Conservation (phyloP, 129 eudicot species). For the Mikania micrantha region DNA sequence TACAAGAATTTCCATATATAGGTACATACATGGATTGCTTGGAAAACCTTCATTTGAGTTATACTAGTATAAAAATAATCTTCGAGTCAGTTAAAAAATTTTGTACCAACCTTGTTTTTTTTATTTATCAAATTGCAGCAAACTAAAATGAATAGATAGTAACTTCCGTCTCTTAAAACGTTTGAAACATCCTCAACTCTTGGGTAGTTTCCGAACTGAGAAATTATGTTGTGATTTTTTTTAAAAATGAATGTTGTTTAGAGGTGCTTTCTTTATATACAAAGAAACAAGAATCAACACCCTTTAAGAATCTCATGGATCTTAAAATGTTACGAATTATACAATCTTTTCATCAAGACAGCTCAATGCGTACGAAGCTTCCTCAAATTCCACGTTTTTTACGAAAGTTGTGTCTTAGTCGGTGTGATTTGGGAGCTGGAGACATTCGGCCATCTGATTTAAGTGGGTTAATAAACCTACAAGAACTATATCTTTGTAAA, state of each 20-base stretch:
- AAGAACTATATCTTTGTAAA: neutral
- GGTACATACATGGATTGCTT: neutral
- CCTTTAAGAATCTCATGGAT: too few relatives aligned
- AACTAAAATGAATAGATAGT: neutral
- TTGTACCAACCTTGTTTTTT: constrained; percentile 7
- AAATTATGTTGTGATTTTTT: neutral
- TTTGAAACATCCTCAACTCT: neutral
- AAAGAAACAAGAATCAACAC: neutral
- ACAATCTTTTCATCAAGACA: neutral
- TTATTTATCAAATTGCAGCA: neutral
- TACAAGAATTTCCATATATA: neutral
- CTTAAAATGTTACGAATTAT: too few relatives aligned
- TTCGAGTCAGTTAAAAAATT: neutral
- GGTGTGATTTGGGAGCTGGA: neutral
- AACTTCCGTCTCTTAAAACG: neutral
- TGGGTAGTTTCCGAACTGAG: neutral
- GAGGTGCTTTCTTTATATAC: neutral
- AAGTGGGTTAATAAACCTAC: neutral
- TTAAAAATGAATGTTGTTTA: neutral
- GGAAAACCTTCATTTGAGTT: neutral
- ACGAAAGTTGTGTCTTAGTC: neutral
- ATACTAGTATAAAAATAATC: neutral
- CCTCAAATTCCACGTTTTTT: neutral
- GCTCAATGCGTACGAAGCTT: too few relatives aligned
- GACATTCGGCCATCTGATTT: neutral